phyloP scores from a whole-genome alignment of 768 basidiomycete genomes.

The Collybia sp. region DNA sequence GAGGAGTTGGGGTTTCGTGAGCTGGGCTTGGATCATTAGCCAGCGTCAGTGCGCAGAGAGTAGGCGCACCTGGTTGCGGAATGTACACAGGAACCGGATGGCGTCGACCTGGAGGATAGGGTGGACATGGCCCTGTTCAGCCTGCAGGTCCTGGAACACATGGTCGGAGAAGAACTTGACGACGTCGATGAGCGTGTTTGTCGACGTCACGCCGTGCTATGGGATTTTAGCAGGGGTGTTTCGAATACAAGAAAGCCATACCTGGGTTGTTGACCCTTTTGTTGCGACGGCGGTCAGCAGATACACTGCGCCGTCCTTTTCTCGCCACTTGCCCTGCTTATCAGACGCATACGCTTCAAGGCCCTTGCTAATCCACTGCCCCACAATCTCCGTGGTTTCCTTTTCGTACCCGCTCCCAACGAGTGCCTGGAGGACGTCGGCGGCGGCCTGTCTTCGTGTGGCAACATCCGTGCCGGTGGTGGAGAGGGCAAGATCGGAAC shows the following conservation, averaged over 20 bases:
- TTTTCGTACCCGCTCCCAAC: conserved; percentile 76
- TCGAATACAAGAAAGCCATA: conserved; percentile 17
- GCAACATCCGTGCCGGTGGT: conserved; percentile 61
- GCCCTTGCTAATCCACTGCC: conserved; percentile 77
- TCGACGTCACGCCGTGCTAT: conserved; percentile 90
- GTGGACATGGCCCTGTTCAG: conserved; percentile 62
- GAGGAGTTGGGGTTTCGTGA: conserved; percentile 91
- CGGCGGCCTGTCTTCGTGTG: conserved; percentile 89
- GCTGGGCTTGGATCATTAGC: conserved; percentile 31
- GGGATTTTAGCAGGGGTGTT: neutral
- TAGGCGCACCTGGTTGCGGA: conserved; percentile 81
- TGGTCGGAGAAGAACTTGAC: conserved; percentile 94
- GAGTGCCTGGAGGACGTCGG: conserved; percentile 91
- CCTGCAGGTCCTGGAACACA: conserved; percentile 82
- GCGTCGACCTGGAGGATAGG: conserved; percentile 95
- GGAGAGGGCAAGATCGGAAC: conserved; percentile 75
- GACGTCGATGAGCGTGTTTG: conserved; percentile 88
- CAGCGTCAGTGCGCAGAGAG: neutral
- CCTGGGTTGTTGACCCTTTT: conserved; percentile 81
- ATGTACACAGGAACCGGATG: conserved; percentile 90
- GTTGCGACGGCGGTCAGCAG: conserved; percentile 92
- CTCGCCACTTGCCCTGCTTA: conserved; percentile 68
- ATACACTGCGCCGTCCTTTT: conserved; percentile 92
- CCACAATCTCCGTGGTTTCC: conserved; percentile 85
- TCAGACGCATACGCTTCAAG: conserved; percentile 65